Evolutionary conservation across 2,329 filamentous ascomycete species (phyloP).

Genomic region (Chalara sp.): DNA sequence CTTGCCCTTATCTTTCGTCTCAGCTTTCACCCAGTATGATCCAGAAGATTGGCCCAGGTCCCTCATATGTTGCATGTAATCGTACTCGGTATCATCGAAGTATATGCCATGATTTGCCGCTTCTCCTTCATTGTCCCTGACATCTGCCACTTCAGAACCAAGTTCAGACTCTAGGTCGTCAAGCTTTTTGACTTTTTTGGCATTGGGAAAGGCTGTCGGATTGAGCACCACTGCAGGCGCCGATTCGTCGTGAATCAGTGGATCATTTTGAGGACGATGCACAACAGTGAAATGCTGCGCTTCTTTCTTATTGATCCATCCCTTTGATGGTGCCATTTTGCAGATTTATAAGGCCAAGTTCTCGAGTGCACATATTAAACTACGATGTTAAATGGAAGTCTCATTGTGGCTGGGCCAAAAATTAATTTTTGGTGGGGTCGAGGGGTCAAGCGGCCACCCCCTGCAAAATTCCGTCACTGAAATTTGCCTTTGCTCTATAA

Average conservation of each 20-base stretch:
- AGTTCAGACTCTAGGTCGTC: conserved; percentile 73
- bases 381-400: no score
- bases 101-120: conserved; percentile 91
- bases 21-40: conserved; percentile 75
- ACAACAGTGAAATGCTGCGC: conserved; percentile 92
- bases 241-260: conserved; percentile 85
- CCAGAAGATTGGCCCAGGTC: conserved; percentile 68
- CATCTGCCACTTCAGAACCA: conserved; percentile 53
- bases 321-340: conserved; percentile 24
- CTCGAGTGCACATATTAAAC: no score
- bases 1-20: conserved; percentile 52
- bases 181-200: conserved; percentile 56
- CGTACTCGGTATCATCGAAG: conserved; percentile 91
- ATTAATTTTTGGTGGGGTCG: no score
- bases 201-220: conserved; percentile 47
- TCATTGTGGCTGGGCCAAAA: no score
- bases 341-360: conserved; percentile 1
- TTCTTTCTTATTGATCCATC: conserved; percentile 73
- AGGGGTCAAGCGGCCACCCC: no score
- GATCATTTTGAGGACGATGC: conserved; percentile 94
- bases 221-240: conserved; percentile 90
- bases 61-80: conserved; percentile 98
- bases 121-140: conserved; percentile 90
- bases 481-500: no score
- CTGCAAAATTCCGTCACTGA: no score